A percentile compares a stretch with the other conserved stretches of the same genome.
Conservation (phyloP, 192 early-diverging fungal genomes). For the Rhizoclosmatium globosum region DNA sequence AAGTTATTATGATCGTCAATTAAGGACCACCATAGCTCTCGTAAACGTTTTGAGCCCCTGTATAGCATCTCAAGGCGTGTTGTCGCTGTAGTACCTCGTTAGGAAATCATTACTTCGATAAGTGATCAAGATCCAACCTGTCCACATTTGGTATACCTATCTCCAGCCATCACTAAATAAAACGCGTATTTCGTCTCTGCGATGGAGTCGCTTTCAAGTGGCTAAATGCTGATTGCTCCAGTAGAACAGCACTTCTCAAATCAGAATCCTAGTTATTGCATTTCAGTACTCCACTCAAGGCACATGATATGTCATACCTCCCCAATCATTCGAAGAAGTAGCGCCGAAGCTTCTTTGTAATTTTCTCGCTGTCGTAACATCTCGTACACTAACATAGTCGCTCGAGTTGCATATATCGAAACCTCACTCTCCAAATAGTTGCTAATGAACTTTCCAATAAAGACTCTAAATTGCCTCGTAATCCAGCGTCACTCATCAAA, state of each 20-base stretch:
- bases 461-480: conserved; percentile 33
- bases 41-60: conserved; percentile 66
- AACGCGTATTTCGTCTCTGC: conserved; percentile 86
- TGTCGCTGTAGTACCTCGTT: no score
- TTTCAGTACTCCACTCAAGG: conserved; percentile 19
- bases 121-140: no score
- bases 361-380: conserved; percentile 74
- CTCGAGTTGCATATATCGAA: conserved; percentile 73
- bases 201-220: conserved; percentile 72
- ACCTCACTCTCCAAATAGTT: conserved; percentile 68
- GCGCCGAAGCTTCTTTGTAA: conserved; percentile 72
- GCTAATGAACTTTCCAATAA: conserved; percentile 57
- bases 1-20: conserved; percentile 93
- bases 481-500: conserved; percentile 64
- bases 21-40: conserved; percentile 70
- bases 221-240: conserved; percentile 91
- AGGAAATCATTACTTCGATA: no score
- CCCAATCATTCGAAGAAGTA: conserved; percentile 70
- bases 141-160: conserved; percentile 78
- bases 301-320: conserved; percentile 55
- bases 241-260: conserved; percentile 76
- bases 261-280: conserved; percentile 72
- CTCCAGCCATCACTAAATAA: conserved; percentile 87
- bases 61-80: conserved; percentile 84
- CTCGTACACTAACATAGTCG: conserved; percentile 83